Evolutionary conservation across 352 stramenopile species (phyloP).

Genomic region (Pythium guiyangense): DNA sequence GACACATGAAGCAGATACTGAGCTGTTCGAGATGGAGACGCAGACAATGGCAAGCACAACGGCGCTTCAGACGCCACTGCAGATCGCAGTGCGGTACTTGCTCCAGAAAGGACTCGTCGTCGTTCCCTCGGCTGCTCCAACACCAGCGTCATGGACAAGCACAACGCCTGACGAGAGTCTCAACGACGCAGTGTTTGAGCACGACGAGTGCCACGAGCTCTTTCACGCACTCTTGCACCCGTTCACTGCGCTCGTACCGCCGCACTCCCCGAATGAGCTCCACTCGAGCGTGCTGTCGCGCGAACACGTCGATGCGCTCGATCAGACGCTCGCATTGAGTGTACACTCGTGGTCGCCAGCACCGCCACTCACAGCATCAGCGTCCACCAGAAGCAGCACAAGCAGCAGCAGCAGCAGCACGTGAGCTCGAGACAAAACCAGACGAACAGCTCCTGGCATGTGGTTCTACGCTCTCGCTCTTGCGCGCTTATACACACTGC

Average conservation of each 20-base stretch:
- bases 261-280: slow-evolving; percentile 36
- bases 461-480: not conserved
- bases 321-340: slow-evolving; percentile 23
- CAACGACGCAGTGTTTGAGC: slow-evolving; percentile 4
- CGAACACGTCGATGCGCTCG: slow-evolving; percentile 34
- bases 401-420: not conserved
- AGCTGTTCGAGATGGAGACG: slow-evolving; percentile 27
- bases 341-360: not conserved
- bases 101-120: slow-evolving; percentile 48
- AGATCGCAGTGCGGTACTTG: slow-evolving; percentile 42
- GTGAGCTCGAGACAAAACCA: not conserved
- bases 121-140: slow-evolving; percentile 17
- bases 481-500: not conserved
- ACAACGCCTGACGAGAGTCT: slow-evolving; percentile 9
- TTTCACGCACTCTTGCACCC: slow-evolving; percentile 42
- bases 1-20: slow-evolving; percentile 33
- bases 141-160: not conserved
- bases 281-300: slow-evolving; percentile 42
- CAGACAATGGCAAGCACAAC: slow-evolving; percentile 16
- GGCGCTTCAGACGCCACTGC: slow-evolving; percentile 30
- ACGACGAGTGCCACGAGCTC: slow-evolving; percentile 25
- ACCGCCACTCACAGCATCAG: no score
- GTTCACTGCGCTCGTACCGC: slow-evolving; percentile 29
- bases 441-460: no score
- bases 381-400: not conserved